Conservation (phyloP, 2,329 filamentous ascomycete species). For the Penicillium sp. region DNA sequence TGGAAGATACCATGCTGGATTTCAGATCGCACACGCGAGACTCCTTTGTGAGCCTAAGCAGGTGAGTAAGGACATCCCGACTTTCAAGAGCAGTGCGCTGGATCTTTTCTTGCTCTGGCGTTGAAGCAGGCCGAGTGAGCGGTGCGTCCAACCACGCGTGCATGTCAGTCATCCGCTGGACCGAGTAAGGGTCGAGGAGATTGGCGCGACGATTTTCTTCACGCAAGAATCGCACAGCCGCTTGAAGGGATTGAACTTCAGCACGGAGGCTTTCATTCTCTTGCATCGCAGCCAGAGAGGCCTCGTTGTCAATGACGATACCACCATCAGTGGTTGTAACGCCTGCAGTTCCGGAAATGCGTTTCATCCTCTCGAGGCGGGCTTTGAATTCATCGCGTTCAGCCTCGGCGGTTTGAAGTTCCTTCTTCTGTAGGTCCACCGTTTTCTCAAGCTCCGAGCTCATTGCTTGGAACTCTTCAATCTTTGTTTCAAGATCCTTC, state of each 20-base stretch:
- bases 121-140: constrained; percentile 30
- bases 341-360: constrained; percentile 41
- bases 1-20: constrained; percentile 28
- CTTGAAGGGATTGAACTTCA: constrained; percentile 47
- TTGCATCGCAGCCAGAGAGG: constrained; percentile 44
- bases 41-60: constrained; percentile 47
- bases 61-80: constrained; percentile 44
- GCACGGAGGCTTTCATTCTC: constrained; percentile 46
- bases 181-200: constrained; percentile 44
- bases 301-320: constrained; percentile 39
- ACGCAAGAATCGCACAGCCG: constrained; percentile 49
- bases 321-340: constrained; percentile 39
- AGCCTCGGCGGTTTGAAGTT: constrained; percentile 38
- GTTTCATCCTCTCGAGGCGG: constrained; percentile 47
- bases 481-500: constrained; percentile 46
- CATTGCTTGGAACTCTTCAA: constrained; percentile 42
- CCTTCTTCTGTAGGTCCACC: constrained; percentile 40
- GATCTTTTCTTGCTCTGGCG: constrained; percentile 32
- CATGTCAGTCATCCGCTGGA: constrained; percentile 42
- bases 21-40: constrained; percentile 43
- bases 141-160: constrained; percentile 48
- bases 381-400: constrained; percentile 45
- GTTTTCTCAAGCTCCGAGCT: constrained; percentile 34
- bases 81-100: constrained; percentile 43
- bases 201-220: constrained; percentile 47